Evolutionary conservation across 768 basidiomycete genomes (phyloP).

Genomic region (Kwoniella botswanensis): DNA sequence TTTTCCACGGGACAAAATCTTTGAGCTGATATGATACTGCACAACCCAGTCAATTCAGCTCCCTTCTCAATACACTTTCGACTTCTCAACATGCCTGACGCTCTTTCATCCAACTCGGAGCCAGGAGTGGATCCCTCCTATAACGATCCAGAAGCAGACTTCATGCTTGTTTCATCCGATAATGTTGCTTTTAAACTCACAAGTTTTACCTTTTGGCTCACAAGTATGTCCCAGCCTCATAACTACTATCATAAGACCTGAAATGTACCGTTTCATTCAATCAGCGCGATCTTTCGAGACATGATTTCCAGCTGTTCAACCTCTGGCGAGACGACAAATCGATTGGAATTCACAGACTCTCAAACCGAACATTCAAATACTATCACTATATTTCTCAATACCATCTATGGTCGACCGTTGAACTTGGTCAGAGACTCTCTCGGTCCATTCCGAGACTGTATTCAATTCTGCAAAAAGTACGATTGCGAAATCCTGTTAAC

Average conservation of each 20-base stretch:
- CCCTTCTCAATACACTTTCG: no score
- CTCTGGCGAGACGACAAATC: neutral
- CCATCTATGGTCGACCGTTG: neutral
- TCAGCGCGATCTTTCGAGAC: neutral
- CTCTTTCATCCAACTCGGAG: no score
- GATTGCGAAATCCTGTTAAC: constrained; percentile 1
- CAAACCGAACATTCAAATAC: neutral
- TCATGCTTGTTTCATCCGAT: constrained; percentile 25
- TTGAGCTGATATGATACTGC: no score
- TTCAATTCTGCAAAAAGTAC: constrained; percentile 4
- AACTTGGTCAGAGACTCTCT: neutral
- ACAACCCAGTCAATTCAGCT: no score
- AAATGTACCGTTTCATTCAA: neutral
- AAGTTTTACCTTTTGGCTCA: constrained; percentile 14
- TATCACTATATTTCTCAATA: constrained; percentile 10
- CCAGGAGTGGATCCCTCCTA: neutral
- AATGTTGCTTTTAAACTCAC: constrained; percentile 19
- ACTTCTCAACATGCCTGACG: no score
- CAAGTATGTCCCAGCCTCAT: constrained; percentile 1
- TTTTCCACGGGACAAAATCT: no score
- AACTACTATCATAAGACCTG: neutral
- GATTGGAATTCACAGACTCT: neutral
- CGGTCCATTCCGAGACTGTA: neutral
- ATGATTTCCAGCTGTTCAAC: neutral
- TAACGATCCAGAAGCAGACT: constrained; percentile 21